Evolutionary conservation across 164 flowering plant species (phyloP).

Genomic region (Chloranthus sessilifolius): DNA sequence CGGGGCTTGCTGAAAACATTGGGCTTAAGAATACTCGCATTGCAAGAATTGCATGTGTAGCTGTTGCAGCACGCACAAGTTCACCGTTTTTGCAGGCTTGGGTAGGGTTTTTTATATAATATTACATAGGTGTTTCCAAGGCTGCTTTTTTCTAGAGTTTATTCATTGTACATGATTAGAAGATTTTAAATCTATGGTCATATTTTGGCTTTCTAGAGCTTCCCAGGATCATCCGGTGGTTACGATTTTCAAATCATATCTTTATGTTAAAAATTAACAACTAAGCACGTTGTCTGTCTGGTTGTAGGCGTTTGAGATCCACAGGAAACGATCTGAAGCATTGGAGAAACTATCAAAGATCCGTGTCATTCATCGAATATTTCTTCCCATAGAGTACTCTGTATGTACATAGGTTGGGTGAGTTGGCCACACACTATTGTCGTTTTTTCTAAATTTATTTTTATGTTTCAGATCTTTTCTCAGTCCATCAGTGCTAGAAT

Average conservation of each 20-base stretch:
- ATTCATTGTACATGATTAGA: not conserved
- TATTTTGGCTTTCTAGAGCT: too few relatives aligned
- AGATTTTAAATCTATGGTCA: not conserved
- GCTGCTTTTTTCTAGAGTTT: not conserved
- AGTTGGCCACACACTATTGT: too few relatives aligned
- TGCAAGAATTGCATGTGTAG: slow-evolving; percentile 86
- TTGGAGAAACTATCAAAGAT: slow-evolving; percentile 55
- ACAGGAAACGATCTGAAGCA: slow-evolving; percentile 68
- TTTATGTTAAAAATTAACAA: too few relatives aligned
- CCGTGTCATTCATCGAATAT: slow-evolving; percentile 53
- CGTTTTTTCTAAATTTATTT: too few relatives aligned
- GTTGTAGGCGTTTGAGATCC: slow-evolving; percentile 81
- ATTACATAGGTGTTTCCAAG: not conserved
- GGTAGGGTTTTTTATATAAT: slow-evolving; percentile 33
- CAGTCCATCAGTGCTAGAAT: too few relatives aligned
- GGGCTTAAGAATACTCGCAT: slow-evolving; percentile 71
- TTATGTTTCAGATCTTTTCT: too few relatives aligned
- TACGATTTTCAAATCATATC: not conserved
- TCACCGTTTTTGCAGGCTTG: slow-evolving; percentile 82
- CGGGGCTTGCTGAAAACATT: slow-evolving; percentile 79
- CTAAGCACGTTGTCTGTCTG: not conserved
- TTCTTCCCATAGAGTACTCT: slow-evolving; percentile 83
- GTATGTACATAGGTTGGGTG: slow-evolving; percentile 55
- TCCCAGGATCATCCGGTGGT: not conserved
- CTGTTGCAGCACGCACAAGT: slow-evolving; percentile 91